A percentile compares a stretch with the other conserved stretches of the same genome.
phyloP scores from a whole-genome alignment of 495 filamentous ascomycete species.

The Xylaria acuta region DNA sequence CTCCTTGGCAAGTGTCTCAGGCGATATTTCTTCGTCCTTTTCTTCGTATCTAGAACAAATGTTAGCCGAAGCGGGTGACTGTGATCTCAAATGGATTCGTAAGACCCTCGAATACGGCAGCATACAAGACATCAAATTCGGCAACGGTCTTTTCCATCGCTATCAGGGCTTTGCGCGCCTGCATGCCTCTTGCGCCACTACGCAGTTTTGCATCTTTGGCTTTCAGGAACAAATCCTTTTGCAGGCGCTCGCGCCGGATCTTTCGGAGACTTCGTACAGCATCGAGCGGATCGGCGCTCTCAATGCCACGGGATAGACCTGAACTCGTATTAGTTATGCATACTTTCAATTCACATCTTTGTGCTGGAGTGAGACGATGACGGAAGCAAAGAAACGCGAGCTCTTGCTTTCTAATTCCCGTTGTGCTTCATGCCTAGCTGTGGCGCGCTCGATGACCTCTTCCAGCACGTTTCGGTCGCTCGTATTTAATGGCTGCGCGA shows the following conservation, averaged over 20 bases:
- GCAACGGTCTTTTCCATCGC: conserved; percentile 67
- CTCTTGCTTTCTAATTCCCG: conserved; percentile 62
- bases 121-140: conserved; percentile 60
- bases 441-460: conserved; percentile 71
- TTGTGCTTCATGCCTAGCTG: conserved; percentile 61
- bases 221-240: conserved; percentile 67
- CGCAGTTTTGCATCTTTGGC: conserved; percentile 74
- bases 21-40: conserved; percentile 58
- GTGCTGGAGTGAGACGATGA: conserved; percentile 32
- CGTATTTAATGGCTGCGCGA: background rate
- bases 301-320: conserved; percentile 46
- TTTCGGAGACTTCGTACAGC: conserved; percentile 65
- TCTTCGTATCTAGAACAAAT: conserved; percentile 55
- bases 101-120: background rate
- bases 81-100: background rate
- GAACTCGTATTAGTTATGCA: conserved; percentile 50
- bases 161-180: conserved; percentile 73
- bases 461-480: conserved; percentile 62
- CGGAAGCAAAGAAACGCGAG: conserved; percentile 9
- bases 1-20: conserved; percentile 61
- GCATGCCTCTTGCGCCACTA: conserved; percentile 73
- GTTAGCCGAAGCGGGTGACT: conserved; percentile 19
- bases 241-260: conserved; percentile 63
- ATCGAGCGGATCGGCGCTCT: conserved; percentile 56
- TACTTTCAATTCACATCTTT: background rate